Percentiles rank a stretch among this genome's conserved stretches.
Evolutionary conservation across 345 rosid genomes (phyloP).

Genomic region (Microthlaspi erraticum): DNA sequence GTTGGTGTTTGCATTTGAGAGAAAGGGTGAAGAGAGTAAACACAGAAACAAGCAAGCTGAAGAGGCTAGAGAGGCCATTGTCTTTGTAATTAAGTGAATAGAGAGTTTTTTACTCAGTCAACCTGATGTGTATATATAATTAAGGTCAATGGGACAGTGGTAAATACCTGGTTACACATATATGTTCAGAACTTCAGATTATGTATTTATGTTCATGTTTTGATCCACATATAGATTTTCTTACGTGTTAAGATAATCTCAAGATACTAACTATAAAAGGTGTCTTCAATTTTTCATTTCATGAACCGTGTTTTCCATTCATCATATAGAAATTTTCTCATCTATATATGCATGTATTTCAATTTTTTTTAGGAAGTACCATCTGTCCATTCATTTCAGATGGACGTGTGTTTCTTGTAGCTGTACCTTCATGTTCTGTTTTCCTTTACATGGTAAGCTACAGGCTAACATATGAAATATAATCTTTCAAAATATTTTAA

Average conservation of each 20-base stretch:
- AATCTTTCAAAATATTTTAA: too few species aligned
- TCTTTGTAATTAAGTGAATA: not conserved
- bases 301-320: too few species aligned
- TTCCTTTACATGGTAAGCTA: not conserved
- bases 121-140: conserved; percentile 22
- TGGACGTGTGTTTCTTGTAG: not conserved
- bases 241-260: conserved; percentile 6
- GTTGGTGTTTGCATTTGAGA: conserved; percentile 33
- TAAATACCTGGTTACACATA: not conserved
- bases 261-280: not conserved
- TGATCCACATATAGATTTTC: conserved; percentile 11
- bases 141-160: conserved; percentile 1
- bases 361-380: not conserved
- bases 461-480: too few species aligned
- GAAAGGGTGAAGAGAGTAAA: conserved; percentile 24
- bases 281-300: too few species aligned
- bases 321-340: too few species aligned
- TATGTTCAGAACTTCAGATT: too few species aligned
- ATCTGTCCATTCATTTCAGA: conserved; percentile 13
- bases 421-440: not conserved
- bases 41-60: conserved; percentile 16
- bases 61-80: conserved; percentile 33
- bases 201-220: not conserved
- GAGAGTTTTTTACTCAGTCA: conserved; percentile 1
- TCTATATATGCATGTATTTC: not conserved